Evolutionary conservation across 257 asterid genomes (phyloP), one percentile per base, ranked within the genome.

Genomic region (Echites panduratus): DNA sequence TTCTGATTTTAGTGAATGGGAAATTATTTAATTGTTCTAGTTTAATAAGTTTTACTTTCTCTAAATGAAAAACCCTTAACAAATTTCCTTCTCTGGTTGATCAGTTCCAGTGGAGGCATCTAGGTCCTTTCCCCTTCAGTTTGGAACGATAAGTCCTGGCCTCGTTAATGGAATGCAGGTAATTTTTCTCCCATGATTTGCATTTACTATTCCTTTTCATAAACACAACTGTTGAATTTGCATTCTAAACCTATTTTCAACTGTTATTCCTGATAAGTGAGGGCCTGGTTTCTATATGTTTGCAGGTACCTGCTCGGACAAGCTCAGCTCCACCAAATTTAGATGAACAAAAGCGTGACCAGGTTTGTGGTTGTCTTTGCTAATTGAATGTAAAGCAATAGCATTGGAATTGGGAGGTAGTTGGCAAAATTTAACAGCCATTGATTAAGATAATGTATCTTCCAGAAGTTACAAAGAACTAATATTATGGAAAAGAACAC

Each of bases 321-420:
- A 92, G 89, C 85, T 92, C 98, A 27, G 98, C 96, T 73, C 96
- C 98, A 47, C 96, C 99, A 19, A 91, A 86, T 86, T 78, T 94
- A 87, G 99, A 87, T 73, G 99, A 94, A 85, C 99, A 91, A 85
- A 91, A 83, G 81, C 87, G 84, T 61, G 90, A 86, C 52, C 99
- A 89, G 97, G 99, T 91, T 76, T 78, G 86, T 66, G 56, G 27
- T 70, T 75, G 56, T 81, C 58, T 58, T 57, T 63, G 45, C 70
- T 70, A 66, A 67, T 43, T 50, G 16, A 53, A 47, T 72, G 44
- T n/a, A 52, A 27, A 22, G 63, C 14, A 22, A 56, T 26, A 58
- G 9, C 7, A 26, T 58, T 22, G 16, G 24, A 56, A 38, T 26
- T 5, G 29, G 1, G 24, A 43, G 2, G 7, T 40, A 0, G 7